These are phyloP conservation scores for Cryptosporidium sp. DNA, from an alignment of 169 alveolate genomes.

Conservation along the genomic window DNA sequence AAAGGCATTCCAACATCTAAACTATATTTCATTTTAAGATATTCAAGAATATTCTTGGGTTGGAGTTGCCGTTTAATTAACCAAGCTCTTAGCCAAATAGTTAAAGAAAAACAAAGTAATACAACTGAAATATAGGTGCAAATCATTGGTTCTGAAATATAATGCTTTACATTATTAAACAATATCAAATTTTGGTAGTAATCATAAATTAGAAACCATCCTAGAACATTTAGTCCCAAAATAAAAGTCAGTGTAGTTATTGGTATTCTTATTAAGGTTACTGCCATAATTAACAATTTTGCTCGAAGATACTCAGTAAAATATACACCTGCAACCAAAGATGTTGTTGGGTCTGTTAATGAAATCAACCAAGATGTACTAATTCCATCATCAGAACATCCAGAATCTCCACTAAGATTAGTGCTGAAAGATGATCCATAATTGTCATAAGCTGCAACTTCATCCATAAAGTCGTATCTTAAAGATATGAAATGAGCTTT, in stretches of 20 bases:
- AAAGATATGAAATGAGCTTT: conserved; percentile 73
- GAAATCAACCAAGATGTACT: conserved; percentile 62
- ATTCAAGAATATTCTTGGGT: conserved; percentile 54
- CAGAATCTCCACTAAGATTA: conserved; percentile 23
- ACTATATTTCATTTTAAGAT: conserved; percentile 69
- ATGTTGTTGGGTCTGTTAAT: conserved; percentile 58
- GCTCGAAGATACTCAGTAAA: conserved; percentile 67
- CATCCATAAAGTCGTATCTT: conserved; percentile 73
- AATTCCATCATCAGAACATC: conserved; percentile 16
- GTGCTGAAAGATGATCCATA: conserved; percentile 69
- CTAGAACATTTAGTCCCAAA: neutral
- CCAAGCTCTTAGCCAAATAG: conserved; percentile 60
- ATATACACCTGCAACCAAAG: conserved; percentile 71
- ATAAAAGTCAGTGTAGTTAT: conserved; percentile 46
- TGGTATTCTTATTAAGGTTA: conserved; percentile 71
- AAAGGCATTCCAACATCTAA: conserved; percentile 70
- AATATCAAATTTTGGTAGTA: conserved; percentile 25
- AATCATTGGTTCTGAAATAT: conserved; percentile 68
- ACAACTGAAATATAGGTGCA: conserved; percentile 52
- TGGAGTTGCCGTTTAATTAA: conserved; percentile 48
- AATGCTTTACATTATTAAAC: conserved; percentile 21
- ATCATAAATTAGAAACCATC: conserved; percentile 45
- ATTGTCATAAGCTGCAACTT: conserved; percentile 67
- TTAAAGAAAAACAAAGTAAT: conserved; percentile 36
- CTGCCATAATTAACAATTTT: conserved; percentile 59